These are phyloP conservation scores for Blastocladiella emersonii DNA, from an alignment of 371 early-diverging fungal species.

Conservation along the genomic window DNA sequence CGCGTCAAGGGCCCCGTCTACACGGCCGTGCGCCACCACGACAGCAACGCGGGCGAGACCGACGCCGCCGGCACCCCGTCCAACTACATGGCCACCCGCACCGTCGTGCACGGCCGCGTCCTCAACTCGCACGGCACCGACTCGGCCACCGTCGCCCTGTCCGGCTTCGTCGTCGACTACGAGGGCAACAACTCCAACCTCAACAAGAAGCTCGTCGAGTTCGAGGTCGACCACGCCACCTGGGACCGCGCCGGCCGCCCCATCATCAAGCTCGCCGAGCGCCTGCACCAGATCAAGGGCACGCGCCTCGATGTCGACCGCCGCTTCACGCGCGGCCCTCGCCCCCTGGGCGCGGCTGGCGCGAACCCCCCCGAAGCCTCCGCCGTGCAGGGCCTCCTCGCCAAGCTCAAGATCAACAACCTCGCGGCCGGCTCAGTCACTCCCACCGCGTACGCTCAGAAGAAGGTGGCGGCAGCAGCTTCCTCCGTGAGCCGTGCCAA, in stretches of 20 bases:
- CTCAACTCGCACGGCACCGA: neutral
- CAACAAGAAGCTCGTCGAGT: neutral
- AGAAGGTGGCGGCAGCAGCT: no score
- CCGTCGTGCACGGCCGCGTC: neutral
- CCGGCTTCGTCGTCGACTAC: neutral
- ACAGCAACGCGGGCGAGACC: neutral
- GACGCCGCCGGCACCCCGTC: neutral
- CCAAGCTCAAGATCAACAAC: no score
- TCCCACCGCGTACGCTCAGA: no score
- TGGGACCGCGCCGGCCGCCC: neutral
- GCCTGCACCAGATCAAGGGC: no score
- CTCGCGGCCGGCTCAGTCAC: no score
- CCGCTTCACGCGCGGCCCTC: no score
- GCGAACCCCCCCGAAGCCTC: no score
- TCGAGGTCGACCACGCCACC: neutral
- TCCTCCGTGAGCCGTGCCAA: no score
- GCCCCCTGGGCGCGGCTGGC: no score
- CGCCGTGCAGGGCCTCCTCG: no score
- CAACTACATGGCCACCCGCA: neutral
- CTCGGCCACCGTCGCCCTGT: neutral
- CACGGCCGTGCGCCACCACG: neutral
- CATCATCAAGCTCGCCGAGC: neutral
- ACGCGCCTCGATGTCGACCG: no score
- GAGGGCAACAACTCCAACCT: neutral
- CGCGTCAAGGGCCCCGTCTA: neutral